Evolutionary conservation across 129 eudicot genomes (phyloP), one percentile per base, ranked within the genome.

Genomic region (Scalesia atractyloides): DNA sequence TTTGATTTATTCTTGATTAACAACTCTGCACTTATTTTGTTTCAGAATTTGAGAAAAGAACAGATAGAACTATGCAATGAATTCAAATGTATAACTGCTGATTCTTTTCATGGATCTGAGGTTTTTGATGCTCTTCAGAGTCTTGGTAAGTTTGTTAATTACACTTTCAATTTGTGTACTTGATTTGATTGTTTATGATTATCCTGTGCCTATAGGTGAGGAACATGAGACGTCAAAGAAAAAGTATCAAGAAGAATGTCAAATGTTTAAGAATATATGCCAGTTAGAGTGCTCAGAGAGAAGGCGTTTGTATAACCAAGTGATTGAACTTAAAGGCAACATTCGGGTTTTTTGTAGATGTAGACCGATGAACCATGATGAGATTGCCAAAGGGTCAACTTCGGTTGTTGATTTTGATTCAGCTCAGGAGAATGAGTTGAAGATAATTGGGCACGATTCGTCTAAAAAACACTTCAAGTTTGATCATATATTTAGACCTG

Each of bases 291-390:
- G 78, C 66, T 53, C 85, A 8, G 91, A 90, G 71, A 84, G 93
- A 75, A 86, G 83, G 79, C 81, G 85, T 52, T 85, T 94, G 7
- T 94, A 94, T 68, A 94, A 94, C 76, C 89, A 94, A 87, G 92
- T 94, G 79, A 87, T 94, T 66, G 98, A 94, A 81, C 95, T 94
- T 0, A 94, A 90, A 82, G 98, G 98, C 30, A 94, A 94, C 80
- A 94, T 90, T 22, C 84, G 91, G 79, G 98, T 94, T 60, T 94
- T 87, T 66, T 94, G 97, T 57, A 84, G 97, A 82, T 94, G 98
- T 64, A 86, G 93, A 74, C 97, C 96, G 15, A 70, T 94, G 63
- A 87, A 83, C 70, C 69, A 79, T 51, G 93, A 84, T 57, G 98
- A 94, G 81, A 81, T 86, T 69, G 81, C 83, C 17, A 90, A 88